phyloP scores from a whole-genome alignment of 1,284 basidiomycete species.

The Malassezia psittaci region DNA sequence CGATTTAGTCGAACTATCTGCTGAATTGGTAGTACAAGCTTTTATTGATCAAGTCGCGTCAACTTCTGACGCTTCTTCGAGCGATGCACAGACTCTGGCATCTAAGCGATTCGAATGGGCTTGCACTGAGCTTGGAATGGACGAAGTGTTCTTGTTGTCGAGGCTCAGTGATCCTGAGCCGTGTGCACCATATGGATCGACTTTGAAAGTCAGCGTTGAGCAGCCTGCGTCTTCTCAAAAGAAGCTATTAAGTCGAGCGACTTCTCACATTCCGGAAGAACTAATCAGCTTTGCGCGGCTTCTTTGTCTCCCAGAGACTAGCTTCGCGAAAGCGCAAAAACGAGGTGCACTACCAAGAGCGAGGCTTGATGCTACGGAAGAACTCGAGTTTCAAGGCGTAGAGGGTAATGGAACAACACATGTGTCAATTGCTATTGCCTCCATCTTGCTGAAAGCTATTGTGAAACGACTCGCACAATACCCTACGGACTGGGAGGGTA shows the following conservation, averaged over 20 bases:
- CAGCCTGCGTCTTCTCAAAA: conserved; percentile 19
- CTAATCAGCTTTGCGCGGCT: conserved; percentile 65
- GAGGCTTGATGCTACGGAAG: conserved; percentile 52
- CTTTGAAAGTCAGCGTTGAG: conserved; percentile 11
- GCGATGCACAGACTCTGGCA: conserved; percentile 16
- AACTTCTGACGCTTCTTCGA: not conserved
- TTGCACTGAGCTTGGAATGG: conserved; percentile 31
- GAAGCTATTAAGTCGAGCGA: conserved; percentile 43
- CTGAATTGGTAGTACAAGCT: conserved; percentile 61
- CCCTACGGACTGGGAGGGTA: conserved; percentile 2
- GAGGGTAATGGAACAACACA: not conserved
- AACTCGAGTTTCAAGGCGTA: conserved; percentile 17
- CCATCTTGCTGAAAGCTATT: conserved; percentile 4
- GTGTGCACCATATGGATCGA: conserved; percentile 22
- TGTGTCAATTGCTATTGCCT: conserved; percentile 1
- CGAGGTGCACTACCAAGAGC: conserved; percentile 73
- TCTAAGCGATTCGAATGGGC: conserved; percentile 30
- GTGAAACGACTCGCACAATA: not conserved
- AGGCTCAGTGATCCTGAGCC: conserved; percentile 31
- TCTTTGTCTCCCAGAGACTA: conserved; percentile 55
- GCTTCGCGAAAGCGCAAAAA: conserved; percentile 58
- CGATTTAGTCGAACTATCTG: conserved; percentile 75
- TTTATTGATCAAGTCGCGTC: conserved; percentile 6
- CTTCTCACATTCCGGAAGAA: conserved; percentile 56
- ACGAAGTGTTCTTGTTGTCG: conserved; percentile 34